Evolutionary conservation across 2,329 filamentous ascomycete species (phyloP).

Genomic region (Aspergillus versicolor): DNA sequence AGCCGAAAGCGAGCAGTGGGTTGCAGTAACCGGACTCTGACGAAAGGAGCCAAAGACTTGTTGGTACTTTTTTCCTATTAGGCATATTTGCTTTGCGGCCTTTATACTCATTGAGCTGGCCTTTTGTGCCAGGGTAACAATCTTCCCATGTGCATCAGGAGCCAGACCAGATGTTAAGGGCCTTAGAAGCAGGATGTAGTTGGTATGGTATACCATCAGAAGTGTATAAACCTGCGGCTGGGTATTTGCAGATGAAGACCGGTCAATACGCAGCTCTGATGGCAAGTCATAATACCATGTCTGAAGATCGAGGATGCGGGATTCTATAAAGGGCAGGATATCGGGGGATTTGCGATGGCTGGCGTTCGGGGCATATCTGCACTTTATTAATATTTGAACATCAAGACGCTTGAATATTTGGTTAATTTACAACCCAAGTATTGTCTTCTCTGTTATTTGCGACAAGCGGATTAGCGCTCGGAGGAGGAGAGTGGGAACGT

Average conservation of each 20-base stretch:
- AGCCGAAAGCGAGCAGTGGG: slow-evolving; percentile 36
- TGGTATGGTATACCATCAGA: not conserved
- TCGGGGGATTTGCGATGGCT: not conserved
- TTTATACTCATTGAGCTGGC: not conserved
- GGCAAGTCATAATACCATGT: not conserved
- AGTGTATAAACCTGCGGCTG: not conserved
- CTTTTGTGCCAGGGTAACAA: not conserved
- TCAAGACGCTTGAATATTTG: too few species aligned
- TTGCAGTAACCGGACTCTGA: slow-evolving; percentile 35
- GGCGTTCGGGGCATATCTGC: not conserved
- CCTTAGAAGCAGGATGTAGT: not conserved
- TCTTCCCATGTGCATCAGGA: not conserved
- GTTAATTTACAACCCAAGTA: not conserved
- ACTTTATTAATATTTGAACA: too few species aligned
- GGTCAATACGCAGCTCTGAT: not conserved
- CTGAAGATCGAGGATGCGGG: not conserved
- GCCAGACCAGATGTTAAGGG: not conserved
- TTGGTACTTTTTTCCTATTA: slow-evolving; percentile 32
- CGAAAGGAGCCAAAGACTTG: slow-evolving; percentile 36
- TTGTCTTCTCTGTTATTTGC: not conserved
- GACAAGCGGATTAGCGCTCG: not conserved
- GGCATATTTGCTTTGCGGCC: slow-evolving; percentile 19
- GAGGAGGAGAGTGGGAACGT: not conserved
- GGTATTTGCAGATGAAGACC: not conserved
- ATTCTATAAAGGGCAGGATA: not conserved